Conservation (phyloP, 2,329 filamentous ascomycete genomes). For the Talaromyces rugulosus region DNA sequence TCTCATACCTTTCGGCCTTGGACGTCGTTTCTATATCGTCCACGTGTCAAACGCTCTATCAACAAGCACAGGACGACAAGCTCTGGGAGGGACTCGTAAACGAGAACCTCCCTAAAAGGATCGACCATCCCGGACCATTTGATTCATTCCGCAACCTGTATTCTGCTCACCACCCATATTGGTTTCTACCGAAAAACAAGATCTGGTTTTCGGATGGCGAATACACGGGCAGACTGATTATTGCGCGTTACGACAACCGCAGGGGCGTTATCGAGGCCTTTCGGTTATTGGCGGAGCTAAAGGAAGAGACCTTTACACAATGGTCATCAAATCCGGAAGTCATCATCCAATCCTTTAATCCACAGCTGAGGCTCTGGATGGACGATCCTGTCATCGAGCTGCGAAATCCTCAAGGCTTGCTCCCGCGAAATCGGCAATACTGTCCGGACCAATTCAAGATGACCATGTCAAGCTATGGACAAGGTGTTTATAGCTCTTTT, state of each 20-base stretch:
- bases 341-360: constrained; percentile 62
- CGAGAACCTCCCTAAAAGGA: constrained; percentile 57
- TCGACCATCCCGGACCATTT: constrained; percentile 57
- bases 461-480: constrained; percentile 22
- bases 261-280: constrained; percentile 77
- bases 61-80: constrained; percentile 60
- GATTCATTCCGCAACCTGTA: constrained; percentile 68
- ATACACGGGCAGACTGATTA: constrained; percentile 68
- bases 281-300: constrained; percentile 64
- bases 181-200: constrained; percentile 77
- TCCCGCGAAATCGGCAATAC: constrained; percentile 15
- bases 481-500: constrained; percentile 62
- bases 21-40: constrained; percentile 60
- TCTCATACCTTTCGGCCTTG: constrained; percentile 60
- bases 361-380: constrained; percentile 65
- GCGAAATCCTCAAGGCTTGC: constrained; percentile 24
- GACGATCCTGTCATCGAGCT: constrained; percentile 68
- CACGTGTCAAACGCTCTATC: constrained; percentile 59
- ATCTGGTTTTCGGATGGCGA: constrained; percentile 80
- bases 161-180: constrained; percentile 68
- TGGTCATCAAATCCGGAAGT: constrained; percentile 8
- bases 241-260: constrained; percentile 71
- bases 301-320: constrained; percentile 30
- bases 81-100: constrained; percentile 71
- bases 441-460: constrained; percentile 40